Conservation (phyloP, 1,284 basidiomycete genomes). For the Pseudozyma flocculosa region DNA sequence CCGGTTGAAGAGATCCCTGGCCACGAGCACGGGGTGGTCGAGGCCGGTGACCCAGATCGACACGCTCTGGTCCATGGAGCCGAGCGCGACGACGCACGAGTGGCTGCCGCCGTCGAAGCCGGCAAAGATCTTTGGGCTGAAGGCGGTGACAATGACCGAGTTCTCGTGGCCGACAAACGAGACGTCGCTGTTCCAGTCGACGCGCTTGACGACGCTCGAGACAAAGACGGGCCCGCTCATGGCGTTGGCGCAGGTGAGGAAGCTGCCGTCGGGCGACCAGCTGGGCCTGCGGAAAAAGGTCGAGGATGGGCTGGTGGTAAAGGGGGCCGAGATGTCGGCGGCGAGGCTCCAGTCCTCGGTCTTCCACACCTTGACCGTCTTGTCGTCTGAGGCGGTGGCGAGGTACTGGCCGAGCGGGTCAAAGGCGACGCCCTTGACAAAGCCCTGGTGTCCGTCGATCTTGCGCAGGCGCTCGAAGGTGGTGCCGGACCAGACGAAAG, state of each 20-base stretch:
- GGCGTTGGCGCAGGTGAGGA: constrained; percentile 93
- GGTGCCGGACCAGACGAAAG: constrained; percentile 73
- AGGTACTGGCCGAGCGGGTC: constrained; percentile 96
- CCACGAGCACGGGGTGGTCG: constrained; percentile 87
- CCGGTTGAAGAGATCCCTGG: constrained; percentile 88
- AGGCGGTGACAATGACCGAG: constrained; percentile 77
- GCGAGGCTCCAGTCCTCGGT: constrained; percentile 88
- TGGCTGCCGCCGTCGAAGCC: constrained; percentile 30
- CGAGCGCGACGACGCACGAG: constrained; percentile 46
- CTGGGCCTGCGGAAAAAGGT: constrained; percentile 93
- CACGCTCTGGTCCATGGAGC: constrained; percentile 36
- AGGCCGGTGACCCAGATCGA: constrained; percentile 60
- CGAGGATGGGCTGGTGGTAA: constrained; percentile 87
- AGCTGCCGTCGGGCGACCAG: constrained; percentile 98
- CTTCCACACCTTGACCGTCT: constrained; percentile 93
- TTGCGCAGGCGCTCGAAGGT: constrained; percentile 65
- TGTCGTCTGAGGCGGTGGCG: constrained; percentile 78
- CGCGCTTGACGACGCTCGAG: constrained; percentile 86
- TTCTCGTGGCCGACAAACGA: constrained; percentile 96
- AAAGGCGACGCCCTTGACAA: constrained; percentile 98
- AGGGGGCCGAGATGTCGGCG: constrained; percentile 81
- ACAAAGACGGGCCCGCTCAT: constrained; percentile 98
- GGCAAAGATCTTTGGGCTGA: constrained; percentile 50
- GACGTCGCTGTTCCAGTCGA: constrained; percentile 60
- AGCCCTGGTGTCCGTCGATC: constrained; percentile 86